phyloP scores from a whole-genome alignment of 345 rosid genomes.

The Rhodamnia argentea region DNA sequence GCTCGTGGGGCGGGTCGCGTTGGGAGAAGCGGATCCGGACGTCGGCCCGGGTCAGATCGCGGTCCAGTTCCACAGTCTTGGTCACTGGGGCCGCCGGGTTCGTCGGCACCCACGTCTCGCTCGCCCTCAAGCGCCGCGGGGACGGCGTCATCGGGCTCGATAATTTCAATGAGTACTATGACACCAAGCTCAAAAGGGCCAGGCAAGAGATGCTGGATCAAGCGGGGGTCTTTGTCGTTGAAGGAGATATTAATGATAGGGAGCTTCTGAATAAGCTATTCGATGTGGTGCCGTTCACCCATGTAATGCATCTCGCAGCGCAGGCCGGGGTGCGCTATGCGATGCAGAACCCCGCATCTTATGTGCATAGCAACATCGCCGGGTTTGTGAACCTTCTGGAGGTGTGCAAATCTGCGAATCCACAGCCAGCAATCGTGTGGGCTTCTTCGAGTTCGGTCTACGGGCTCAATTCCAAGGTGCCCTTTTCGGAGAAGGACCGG shows the following conservation, averaged over 20 bases:
- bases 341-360: slow-evolving; percentile 24
- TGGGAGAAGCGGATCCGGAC: slow-evolving; percentile 20
- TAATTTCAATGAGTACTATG: slow-evolving; percentile 20
- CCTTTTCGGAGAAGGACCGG: slow-evolving; percentile 26
- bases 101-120: slow-evolving; percentile 25
- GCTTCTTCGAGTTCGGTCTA: slow-evolving; percentile 29
- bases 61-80: slow-evolving; percentile 13
- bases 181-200: slow-evolving; percentile 16
- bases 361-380: slow-evolving; percentile 18
- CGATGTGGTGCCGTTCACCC: slow-evolving; percentile 20
- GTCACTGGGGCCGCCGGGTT: slow-evolving; percentile 32
- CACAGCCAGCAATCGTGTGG: slow-evolving; percentile 25
- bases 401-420: slow-evolving; percentile 15
- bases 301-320: slow-evolving; percentile 29
- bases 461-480: slow-evolving; percentile 20
- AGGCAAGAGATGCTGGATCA: slow-evolving; percentile 9
- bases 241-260: slow-evolving; percentile 22
- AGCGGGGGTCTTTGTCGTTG: slow-evolving; percentile 12
- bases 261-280: slow-evolving; percentile 15
- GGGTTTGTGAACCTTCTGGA: slow-evolving; percentile 18
- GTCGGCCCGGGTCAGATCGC: slow-evolving; percentile 4
- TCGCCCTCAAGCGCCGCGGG: slow-evolving; percentile 22
- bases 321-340: slow-evolving; percentile 35
- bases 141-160: slow-evolving; percentile 30
- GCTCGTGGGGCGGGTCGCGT: slow-evolving; percentile 16